phyloP scores from a whole-genome alignment of 164 flowering plant genomes.

The Akebia trifoliata region DNA sequence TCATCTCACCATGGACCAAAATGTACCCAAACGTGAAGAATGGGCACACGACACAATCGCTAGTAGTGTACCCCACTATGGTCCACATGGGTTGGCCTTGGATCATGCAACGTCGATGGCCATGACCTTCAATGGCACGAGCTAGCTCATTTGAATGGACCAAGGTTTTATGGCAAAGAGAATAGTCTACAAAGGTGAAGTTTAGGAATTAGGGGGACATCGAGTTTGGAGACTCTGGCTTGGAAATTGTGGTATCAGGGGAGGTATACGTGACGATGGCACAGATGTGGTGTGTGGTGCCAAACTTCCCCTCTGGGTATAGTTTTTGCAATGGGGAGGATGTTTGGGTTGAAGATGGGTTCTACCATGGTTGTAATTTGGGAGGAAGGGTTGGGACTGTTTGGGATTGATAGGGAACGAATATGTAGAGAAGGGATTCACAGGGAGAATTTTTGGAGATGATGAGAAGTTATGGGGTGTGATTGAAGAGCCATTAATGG shows the following conservation, averaged over 20 bases:
- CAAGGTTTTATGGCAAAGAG: conserved; percentile 6
- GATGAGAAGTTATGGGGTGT: conserved; percentile 3
- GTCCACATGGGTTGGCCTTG: conserved; percentile 5
- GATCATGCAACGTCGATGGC: neutral
- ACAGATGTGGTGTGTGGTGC: neutral
- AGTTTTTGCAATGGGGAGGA: conserved; percentile 2
- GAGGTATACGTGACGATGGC: neutral
- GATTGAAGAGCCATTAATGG: conserved; percentile 7
- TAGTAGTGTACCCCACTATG: neutral
- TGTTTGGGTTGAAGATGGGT: conserved; percentile 7
- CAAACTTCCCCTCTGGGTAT: conserved; percentile 1
- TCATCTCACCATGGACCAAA: neutral
- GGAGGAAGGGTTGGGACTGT: conserved; percentile 7
- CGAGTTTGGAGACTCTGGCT: neutral
- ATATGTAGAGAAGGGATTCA: conserved; percentile 4
- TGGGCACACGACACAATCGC: conserved; percentile 1
- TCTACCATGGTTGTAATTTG: conserved; percentile 8
- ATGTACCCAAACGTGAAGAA: neutral
- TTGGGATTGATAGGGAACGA: neutral
- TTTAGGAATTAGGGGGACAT: conserved; percentile 2
- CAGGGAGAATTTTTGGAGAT: conserved; percentile 8
- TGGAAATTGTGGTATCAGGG: neutral
- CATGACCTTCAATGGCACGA: conserved; percentile 2
- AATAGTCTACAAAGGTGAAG: neutral
- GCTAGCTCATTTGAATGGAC: conserved; percentile 3